phyloP scores from a whole-genome alignment of 257 asterid species.

The Lithospermum erythrorhizon region DNA sequence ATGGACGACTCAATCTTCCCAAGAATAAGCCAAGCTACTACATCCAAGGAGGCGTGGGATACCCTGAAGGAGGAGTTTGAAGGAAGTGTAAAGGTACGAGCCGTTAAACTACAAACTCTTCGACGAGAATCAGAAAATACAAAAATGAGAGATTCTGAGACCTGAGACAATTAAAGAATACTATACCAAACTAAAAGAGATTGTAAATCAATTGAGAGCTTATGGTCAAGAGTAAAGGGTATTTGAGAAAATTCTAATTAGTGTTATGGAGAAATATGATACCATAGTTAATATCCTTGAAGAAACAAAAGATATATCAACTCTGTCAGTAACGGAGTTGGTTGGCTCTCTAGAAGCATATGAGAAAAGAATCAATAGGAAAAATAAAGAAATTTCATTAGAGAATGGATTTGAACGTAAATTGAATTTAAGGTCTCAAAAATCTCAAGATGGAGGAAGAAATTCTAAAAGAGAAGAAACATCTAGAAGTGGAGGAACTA shows the following conservation, averaged over 20 bases:
- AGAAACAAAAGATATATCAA: not conserved
- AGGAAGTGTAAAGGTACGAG: not conserved
- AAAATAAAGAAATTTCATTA: not conserved
- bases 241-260: not conserved
- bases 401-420: not conserved
- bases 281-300: not conserved
- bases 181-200: not conserved
- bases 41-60: not conserved
- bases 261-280: not conserved
- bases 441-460: not conserved
- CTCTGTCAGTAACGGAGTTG: not conserved
- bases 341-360: constrained; percentile 2
- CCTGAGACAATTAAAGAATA: constrained; percentile 1
- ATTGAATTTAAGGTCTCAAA: not conserved
- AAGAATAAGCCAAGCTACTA: not conserved
- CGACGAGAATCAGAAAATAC: not conserved
- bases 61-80: not conserved
- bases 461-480: not conserved
- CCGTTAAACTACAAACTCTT: not conserved
- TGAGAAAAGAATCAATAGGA: not conserved
- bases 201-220: not conserved
- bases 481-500: no score
- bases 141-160: not conserved
- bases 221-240: not conserved
- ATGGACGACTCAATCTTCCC: not conserved